These are phyloP conservation scores for Candida oleophila DNA, from an alignment of 805 yeast species.

Conservation along the genomic window DNA sequence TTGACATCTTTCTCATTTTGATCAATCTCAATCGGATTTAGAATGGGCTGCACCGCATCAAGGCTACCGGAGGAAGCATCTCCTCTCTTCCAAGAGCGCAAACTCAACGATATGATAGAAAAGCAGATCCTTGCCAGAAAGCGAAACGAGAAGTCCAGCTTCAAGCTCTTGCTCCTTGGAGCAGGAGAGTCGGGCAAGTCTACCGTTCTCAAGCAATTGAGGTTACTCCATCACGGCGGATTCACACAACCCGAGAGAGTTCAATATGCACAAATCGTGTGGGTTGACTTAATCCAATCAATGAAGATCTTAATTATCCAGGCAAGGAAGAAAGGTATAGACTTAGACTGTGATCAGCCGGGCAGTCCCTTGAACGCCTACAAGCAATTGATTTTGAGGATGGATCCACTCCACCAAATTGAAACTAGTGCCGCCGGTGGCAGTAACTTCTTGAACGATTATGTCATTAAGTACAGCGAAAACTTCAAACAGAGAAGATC, in stretches of 20 bases:
- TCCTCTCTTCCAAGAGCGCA: constrained; percentile 53
- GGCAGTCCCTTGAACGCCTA: constrained; percentile 43
- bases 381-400: constrained; percentile 51
- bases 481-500: constrained; percentile 51
- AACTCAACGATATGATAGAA: constrained; percentile 63
- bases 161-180: constrained; percentile 78
- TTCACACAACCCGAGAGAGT: constrained; percentile 75
- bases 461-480: constrained; percentile 61
- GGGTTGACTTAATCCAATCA: constrained; percentile 87
- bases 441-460: constrained; percentile 57
- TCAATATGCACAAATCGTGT: constrained; percentile 82
- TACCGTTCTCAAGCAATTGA: constrained; percentile 86
- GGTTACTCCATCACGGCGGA: constrained; percentile 80
- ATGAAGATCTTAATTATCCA: constrained; percentile 77
- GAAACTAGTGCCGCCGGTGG: constrained; percentile 72
- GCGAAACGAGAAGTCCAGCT: constrained; percentile 54
- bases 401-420: constrained; percentile 59
- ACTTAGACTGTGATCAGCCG: constrained; percentile 62
- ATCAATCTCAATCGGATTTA: background rate
- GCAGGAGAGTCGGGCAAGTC: constrained; percentile 96
- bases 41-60: constrained; percentile 70
- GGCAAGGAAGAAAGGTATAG: constrained; percentile 64
- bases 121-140: constrained; percentile 53
- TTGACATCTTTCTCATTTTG: background rate
- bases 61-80: constrained; percentile 42